Percentiles rank a stretch among this genome's conserved stretches.
Evolutionary conservation across 306 rosid genomes (phyloP).

Genomic region (Pachyrhizus erosus): DNA sequence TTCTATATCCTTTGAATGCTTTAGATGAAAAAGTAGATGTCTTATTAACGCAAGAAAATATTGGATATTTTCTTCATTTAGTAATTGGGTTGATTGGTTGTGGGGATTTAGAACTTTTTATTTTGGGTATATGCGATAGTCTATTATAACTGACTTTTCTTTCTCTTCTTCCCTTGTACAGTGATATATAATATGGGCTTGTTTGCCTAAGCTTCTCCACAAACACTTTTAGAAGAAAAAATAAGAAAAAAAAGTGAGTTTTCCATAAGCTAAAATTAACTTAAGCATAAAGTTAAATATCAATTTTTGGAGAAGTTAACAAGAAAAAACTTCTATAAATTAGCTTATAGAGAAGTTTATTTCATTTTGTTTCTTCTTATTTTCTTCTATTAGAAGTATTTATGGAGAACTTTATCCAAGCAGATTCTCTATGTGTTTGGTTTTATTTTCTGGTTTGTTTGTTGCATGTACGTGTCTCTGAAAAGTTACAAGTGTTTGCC

Average conservation of each 20-base stretch:
- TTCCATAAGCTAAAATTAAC: no score
- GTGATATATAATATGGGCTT: no score
- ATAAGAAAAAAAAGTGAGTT: no score
- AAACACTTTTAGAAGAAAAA: no score
- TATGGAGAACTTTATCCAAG: no score
- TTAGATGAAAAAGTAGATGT: background rate
- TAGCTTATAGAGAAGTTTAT: no score
- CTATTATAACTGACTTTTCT: slow-evolving; percentile 8
- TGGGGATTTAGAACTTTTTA: background rate
- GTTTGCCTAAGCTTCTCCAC: no score
- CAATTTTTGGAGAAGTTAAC: no score
- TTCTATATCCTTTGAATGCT: background rate
- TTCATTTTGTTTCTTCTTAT: no score
- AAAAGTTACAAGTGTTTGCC: background rate
- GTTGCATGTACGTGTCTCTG: slow-evolving; percentile 14
- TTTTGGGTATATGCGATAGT: slow-evolving; percentile 10
- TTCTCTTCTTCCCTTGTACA: background rate
- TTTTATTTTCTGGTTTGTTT: slow-evolving; percentile 7
- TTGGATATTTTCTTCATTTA: background rate
- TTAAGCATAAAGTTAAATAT: no score
- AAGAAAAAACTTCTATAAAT: no score
- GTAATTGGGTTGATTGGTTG: background rate
- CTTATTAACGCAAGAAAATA: background rate
- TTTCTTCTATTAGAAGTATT: no score
- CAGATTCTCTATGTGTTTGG: background rate